Evolutionary conservation across 2,329 filamentous ascomycete species (phyloP).

Genomic region (Lanzia echinophila): DNA sequence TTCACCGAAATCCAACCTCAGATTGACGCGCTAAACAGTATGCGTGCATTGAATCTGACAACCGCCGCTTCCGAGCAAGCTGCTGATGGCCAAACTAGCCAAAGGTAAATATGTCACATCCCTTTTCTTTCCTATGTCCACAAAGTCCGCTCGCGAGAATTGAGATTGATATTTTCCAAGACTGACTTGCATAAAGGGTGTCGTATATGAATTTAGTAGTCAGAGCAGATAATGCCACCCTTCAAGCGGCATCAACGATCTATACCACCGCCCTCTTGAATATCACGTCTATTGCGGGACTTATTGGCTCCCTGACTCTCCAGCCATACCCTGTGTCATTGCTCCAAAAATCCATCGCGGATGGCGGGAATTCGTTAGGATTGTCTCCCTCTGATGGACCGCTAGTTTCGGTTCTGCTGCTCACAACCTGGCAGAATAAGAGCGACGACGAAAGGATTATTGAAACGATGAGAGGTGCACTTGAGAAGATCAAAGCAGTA

Average conservation of each 20-base stretch:
- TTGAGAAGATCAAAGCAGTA: conserved; percentile 3
- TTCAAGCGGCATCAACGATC: conserved; percentile 5
- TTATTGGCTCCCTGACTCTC: conserved; percentile 5
- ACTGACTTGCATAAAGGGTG: conserved; percentile 3
- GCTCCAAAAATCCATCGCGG: not conserved
- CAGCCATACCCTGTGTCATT: conserved; percentile 8
- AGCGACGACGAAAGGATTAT: conserved; percentile 4
- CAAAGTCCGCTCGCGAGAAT: not conserved
- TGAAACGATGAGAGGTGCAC: not conserved
- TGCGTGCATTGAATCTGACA: conserved; percentile 4
- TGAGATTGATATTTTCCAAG: not conserved
- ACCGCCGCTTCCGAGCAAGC: conserved; percentile 4
- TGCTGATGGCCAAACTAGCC: conserved; percentile 1
- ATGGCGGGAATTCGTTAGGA: conserved; percentile 7
- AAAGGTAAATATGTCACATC: not conserved
- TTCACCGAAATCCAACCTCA: conserved; percentile 6
- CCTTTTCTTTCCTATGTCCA: not conserved
- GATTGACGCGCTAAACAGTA: conserved; percentile 1
- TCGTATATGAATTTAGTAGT: conserved; percentile 7
- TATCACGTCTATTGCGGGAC: not conserved
- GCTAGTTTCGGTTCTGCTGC: conserved; percentile 1
- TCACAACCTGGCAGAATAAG: conserved; percentile 7
- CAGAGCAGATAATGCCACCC: conserved; percentile 4
- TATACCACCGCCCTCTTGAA: conserved; percentile 4
- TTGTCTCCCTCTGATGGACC: conserved; percentile 1